Conservation (phyloP, 768 basidiomycete species). For the Leccinum truebloodii region DNA sequence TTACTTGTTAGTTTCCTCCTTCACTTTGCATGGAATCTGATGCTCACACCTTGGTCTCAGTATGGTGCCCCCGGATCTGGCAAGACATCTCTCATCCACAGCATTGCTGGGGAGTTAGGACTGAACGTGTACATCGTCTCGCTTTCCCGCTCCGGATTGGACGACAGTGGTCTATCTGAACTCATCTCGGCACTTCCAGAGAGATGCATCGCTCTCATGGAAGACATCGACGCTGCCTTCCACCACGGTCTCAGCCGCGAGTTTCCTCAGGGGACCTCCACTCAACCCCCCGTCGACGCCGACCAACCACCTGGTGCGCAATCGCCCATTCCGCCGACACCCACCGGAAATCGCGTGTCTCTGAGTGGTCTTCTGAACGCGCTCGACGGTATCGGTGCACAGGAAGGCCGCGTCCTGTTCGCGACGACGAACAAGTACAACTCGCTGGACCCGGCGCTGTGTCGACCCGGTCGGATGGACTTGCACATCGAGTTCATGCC, state of each 20-base stretch:
- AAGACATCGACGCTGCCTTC: slow-evolving; percentile 84
- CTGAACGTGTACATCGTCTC: slow-evolving; percentile 75
- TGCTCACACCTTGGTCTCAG: slow-evolving; percentile 28
- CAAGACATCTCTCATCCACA: slow-evolving; percentile 77
- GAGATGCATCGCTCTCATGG: slow-evolving; percentile 75
- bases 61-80: slow-evolving; percentile 78
- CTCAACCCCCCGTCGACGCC: neutral
- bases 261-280: neutral
- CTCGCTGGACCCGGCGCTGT: no score
- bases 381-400: slow-evolving; percentile 77
- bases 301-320: slow-evolving; percentile 20
- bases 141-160: slow-evolving; percentile 60
- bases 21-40: neutral
- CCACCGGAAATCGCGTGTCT: slow-evolving; percentile 44
- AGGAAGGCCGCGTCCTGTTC: slow-evolving; percentile 80
- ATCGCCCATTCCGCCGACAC: slow-evolving; percentile 7
- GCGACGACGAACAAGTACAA: slow-evolving; percentile 79
- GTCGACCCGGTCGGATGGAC: no score
- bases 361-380: slow-evolving; percentile 77
- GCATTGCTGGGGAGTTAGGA: slow-evolving; percentile 74
- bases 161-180: slow-evolving; percentile 58
- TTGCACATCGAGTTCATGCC: no score
- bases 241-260: slow-evolving; percentile 42
- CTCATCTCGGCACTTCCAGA: slow-evolving; percentile 67
- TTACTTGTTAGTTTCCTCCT: slow-evolving; percentile 45